phyloP scores from a whole-genome alignment of 1,139 yeast species.

The Zhuliangozyma parablackwelliae region DNA sequence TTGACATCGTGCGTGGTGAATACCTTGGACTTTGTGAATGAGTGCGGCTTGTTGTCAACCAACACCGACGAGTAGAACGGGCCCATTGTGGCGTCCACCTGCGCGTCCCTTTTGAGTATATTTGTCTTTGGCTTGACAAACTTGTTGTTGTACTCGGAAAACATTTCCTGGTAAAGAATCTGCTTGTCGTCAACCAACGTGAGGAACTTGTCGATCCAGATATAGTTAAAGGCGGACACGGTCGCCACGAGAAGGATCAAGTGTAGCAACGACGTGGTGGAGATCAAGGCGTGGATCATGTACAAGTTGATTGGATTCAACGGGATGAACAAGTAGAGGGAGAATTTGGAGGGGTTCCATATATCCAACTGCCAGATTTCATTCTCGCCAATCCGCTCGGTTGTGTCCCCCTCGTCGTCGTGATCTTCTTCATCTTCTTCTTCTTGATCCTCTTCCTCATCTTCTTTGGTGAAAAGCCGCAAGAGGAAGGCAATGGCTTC shows the following conservation, averaged over 20 bases:
- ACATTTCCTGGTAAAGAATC: conserved; percentile 55
- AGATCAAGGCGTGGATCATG: conserved; percentile 27
- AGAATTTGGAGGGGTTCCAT: conserved; percentile 58
- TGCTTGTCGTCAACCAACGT: conserved; percentile 55
- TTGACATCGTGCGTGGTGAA: conserved; percentile 46
- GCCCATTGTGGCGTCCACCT: conserved; percentile 57
- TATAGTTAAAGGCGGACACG: conserved; percentile 32
- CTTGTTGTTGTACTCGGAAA: conserved; percentile 61
- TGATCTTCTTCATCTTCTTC: conserved; percentile 1
- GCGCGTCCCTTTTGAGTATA: conserved; percentile 54
- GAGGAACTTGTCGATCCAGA: conserved; percentile 43
- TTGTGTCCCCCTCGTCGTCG: conserved; percentile 5
- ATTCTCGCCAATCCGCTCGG: conserved; percentile 18
- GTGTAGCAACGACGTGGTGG: conserved; percentile 35
- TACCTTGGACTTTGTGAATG: conserved; percentile 34
- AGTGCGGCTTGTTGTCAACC: conserved; percentile 25
- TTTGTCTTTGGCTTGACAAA: conserved; percentile 60
- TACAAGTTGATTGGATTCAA: conserved; percentile 55
- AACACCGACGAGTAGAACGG: conserved; percentile 28
- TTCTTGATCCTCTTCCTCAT: conserved; percentile 5
- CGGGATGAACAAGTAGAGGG: conserved; percentile 41
- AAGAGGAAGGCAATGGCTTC: conserved; percentile 6
- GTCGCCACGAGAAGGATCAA: conserved; percentile 31
- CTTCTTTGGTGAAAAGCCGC: conserved; percentile 8
- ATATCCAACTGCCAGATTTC: conserved; percentile 51